Conservation (phyloP, 257 asterid genomes). For the Primulina huaijiensis region DNA sequence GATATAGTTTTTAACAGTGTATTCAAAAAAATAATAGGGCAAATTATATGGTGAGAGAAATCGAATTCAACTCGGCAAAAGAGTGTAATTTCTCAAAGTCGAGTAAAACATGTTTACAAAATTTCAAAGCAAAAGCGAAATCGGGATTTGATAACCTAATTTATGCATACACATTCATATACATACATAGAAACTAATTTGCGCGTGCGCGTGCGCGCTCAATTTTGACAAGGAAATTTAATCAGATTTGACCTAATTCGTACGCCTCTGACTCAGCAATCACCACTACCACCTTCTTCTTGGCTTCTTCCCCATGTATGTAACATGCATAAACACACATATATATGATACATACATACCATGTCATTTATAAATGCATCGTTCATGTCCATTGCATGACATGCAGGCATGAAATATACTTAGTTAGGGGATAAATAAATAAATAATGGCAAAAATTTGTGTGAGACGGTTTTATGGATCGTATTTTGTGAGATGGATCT, state of each 20-base stretch:
- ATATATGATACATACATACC: neutral
- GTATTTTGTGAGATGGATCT: too few relatives aligned
- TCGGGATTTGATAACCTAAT: neutral
- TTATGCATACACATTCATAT: neutral
- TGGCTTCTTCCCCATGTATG: conserved; percentile 1
- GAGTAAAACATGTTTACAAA: neutral
- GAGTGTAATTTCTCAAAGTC: neutral
- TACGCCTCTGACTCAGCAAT: neutral
- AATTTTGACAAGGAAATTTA: neutral
- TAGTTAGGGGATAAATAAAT: too few relatives aligned
- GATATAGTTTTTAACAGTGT: too few relatives aligned
- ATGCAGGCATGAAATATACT: neutral
- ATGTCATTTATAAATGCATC: conserved; percentile 16
- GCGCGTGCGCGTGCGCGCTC: too few relatives aligned
- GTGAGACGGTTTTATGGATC: too few relatives aligned
- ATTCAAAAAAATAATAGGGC: too few relatives aligned
- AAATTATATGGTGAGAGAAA: too few relatives aligned
- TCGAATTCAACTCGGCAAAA: too few relatives aligned
- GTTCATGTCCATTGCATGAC: conserved; percentile 5
- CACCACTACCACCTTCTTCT: neutral
- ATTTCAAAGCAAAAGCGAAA: neutral
- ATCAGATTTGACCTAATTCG: neutral
- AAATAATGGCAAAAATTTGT: too few relatives aligned
- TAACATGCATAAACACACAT: neutral
- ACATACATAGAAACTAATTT: neutral